Conservation (phyloP, 768 basidiomycete genomes). For the Agaricus subrufescens region DNA sequence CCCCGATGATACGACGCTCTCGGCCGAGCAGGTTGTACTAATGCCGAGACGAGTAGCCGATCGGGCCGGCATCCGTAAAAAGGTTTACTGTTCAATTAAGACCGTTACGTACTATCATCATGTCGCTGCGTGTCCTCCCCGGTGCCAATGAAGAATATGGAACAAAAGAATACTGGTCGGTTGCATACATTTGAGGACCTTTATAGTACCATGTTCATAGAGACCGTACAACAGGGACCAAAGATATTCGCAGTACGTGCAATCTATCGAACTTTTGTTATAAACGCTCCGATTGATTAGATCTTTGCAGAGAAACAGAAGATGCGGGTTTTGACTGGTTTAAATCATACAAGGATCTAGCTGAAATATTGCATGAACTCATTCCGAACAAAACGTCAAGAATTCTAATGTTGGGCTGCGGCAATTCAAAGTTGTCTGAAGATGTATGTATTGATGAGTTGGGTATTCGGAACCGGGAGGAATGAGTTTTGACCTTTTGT, state of each 20-base stretch:
- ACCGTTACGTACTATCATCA: neutral
- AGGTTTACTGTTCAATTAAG: too few relatives aligned
- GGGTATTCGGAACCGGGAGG: neutral
- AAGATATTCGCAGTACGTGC: slow-evolving; percentile 59
- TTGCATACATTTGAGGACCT: neutral
- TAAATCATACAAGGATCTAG: slow-evolving; percentile 75
- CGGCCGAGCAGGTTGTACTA: too few relatives aligned
- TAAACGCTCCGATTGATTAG: neutral
- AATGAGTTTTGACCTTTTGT: neutral
- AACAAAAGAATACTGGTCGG: slow-evolving; percentile 66
- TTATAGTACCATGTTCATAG: neutral
- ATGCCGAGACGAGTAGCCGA: neutral
- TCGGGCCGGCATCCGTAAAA: too few relatives aligned
- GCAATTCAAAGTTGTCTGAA: slow-evolving; percentile 77
- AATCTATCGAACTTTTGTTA: neutral
- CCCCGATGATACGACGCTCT: too few relatives aligned
- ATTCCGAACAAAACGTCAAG: slow-evolving; percentile 57
- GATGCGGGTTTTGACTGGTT: slow-evolving; percentile 82
- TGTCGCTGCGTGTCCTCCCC: slow-evolving; percentile 35
- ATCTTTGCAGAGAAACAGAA: slow-evolving; percentile 43
- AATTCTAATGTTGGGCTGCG: slow-evolving; percentile 81
- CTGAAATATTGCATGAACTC: slow-evolving; percentile 50
- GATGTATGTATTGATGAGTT: slow-evolving; percentile 41
- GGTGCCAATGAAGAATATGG: slow-evolving; percentile 66
- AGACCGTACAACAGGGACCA: slow-evolving; percentile 45